phyloP scores from a whole-genome alignment of 176 grass and related monocot species.

The Carex littledalei region DNA sequence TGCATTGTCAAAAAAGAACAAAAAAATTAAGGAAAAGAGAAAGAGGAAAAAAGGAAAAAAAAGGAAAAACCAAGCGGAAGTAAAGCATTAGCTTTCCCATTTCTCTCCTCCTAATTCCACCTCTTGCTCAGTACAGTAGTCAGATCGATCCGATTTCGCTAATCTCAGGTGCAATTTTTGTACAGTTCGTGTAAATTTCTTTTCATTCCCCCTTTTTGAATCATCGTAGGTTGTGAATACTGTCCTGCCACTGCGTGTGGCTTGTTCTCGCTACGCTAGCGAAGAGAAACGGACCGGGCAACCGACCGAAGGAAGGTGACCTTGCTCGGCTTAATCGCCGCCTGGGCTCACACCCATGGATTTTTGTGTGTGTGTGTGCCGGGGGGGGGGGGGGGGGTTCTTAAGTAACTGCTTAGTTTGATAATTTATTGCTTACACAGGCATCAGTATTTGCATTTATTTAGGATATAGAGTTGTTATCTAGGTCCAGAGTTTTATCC shows the following conservation, averaged over 20 bases:
- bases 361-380: not conserved
- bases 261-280: not conserved
- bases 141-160: not conserved
- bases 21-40: not conserved
- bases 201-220: not conserved
- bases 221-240: not conserved
- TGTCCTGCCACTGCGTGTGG: not conserved
- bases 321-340: not conserved
- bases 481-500: not conserved
- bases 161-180: constrained; percentile 13
- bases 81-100: not conserved
- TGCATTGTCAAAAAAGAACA: not conserved
- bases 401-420: not conserved
- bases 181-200: not conserved
- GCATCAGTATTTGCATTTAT: not conserved
- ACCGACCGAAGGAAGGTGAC: not conserved
- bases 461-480: not conserved
- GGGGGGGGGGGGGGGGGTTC: too few relatives aligned
- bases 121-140: not conserved
- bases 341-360: not conserved
- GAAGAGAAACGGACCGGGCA: not conserved
- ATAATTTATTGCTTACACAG: not conserved
- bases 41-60: not conserved
- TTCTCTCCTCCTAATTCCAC: not conserved
- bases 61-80: constrained; percentile 8